Percentiles rank a stretch among this genome's conserved stretches.
These are phyloP conservation scores for Pisolithus thermaeus DNA, from an alignment of 1,284 basidiomycete species.

Conservation along the genomic window DNA sequence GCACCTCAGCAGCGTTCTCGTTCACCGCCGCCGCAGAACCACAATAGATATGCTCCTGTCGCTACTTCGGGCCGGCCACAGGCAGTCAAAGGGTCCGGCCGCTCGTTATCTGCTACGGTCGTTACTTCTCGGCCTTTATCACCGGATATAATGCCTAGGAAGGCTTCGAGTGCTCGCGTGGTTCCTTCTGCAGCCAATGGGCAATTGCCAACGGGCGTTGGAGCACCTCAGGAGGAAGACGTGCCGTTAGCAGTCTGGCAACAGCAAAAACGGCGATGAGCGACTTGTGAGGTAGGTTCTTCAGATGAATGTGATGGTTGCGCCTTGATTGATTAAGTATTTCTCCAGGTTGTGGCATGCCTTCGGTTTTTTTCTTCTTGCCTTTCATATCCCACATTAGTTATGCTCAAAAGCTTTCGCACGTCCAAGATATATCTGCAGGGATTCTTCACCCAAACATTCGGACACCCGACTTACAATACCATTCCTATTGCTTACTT, in stretches of 20 bases:
- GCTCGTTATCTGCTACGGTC: slow-evolving; percentile 65
- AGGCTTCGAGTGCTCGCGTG: slow-evolving; percentile 62
- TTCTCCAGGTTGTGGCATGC: background rate
- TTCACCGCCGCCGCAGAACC: slow-evolving; percentile 35
- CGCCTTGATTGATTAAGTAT: background rate
- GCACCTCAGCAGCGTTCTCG: slow-evolving; percentile 20
- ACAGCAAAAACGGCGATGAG: slow-evolving; percentile 57
- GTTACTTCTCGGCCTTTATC: slow-evolving; percentile 35
- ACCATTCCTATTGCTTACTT: slow-evolving; percentile 1
- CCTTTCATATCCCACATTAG: background rate
- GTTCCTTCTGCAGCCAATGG: slow-evolving; percentile 35
- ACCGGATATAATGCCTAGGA: slow-evolving; percentile 54
- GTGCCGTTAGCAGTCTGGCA: slow-evolving; percentile 71
- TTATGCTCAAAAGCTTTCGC: background rate
- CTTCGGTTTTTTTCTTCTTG: background rate
- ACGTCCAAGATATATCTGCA: slow-evolving; percentile 1
- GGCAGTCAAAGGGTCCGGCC: slow-evolving; percentile 40
- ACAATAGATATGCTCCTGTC: slow-evolving; percentile 34
- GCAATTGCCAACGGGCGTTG: slow-evolving; percentile 37
- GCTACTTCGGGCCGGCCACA: slow-evolving; percentile 21
- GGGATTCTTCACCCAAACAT: background rate
- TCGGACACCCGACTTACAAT: background rate
- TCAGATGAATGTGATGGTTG: background rate
- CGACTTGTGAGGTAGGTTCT: slow-evolving; percentile 11
- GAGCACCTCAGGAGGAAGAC: slow-evolving; percentile 53